Evolutionary conservation across 169 alveolate genomes (phyloP), one percentile per base, ranked within the genome.

Genomic region (Amoebophrya sp.): DNA sequence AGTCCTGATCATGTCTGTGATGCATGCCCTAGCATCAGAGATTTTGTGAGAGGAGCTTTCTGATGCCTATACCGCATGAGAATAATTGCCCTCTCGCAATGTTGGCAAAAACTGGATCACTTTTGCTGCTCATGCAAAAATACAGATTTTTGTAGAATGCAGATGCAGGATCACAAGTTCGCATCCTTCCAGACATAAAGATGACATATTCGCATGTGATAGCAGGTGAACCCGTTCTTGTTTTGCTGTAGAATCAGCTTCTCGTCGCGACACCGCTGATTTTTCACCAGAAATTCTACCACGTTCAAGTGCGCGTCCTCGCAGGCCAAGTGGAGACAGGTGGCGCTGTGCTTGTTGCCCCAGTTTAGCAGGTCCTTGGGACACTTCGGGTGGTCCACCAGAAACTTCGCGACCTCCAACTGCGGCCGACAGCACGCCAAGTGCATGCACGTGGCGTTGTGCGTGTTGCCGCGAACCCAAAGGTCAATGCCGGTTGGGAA

Each of bases 401-500:
- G 35, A 25, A 66, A 66, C 18, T 66, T 7, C 35, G 83, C 83
- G 29, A 66, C 83, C 10, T 7, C 35, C 38, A 66, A 1, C 35
- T 66, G 83, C 83, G 83, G 83, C 12, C 83, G 83, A 66, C 83
- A 66, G 32, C 83, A 66, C 10, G 83, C 83, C 29, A 66, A 25
- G 35, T 66, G 83, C 83, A 66, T 66, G 32, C 83, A 66, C 29
- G 83, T 66, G 83, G 83, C 83, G 35, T 66, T 66, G 35, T 66
- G 83, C 38, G 83, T 66, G 83, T 66, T 66, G 29, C 83, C 83
- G 29, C 83, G 29, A 2, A 66, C 83, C 83, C 83, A 66, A 2
- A 66, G 83, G 83, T 66, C 83, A 25, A 66, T 18, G 29, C 83
- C 83, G 29, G 1, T 18, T 7, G 83, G 83, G 32, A 66, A 66